Evolutionary conservation across 495 filamentous ascomycete genomes (phyloP).

Genomic region (Podospora bellae-mahoneyi): DNA sequence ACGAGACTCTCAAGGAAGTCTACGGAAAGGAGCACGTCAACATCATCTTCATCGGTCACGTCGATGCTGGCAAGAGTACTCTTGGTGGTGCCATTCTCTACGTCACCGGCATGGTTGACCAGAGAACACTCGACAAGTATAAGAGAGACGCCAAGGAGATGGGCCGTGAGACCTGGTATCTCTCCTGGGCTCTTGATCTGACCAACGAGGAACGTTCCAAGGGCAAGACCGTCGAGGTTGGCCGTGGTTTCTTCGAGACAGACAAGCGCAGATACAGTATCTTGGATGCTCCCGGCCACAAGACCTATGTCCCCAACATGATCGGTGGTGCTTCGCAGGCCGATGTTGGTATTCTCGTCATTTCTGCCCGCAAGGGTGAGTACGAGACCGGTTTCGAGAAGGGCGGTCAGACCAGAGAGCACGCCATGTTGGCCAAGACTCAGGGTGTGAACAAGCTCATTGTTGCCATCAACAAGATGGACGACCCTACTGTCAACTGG

Average conservation of each 20-base stretch:
- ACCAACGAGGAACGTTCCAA: slow-evolving; percentile 95
- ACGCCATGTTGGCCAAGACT: slow-evolving; percentile 96
- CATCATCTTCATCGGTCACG: slow-evolving; percentile 96
- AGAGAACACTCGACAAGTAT: slow-evolving; percentile 96
- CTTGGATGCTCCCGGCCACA: slow-evolving; percentile 94
- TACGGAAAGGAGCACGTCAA: slow-evolving; percentile 99
- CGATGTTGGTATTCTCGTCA: slow-evolving; percentile 92
- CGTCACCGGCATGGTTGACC: slow-evolving; percentile 96
- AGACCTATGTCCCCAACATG: slow-evolving; percentile 94
- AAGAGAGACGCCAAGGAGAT: slow-evolving; percentile 94
- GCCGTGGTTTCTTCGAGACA: slow-evolving; percentile 93
- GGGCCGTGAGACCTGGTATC: slow-evolving; percentile 95
- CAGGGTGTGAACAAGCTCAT: slow-evolving; percentile 94
- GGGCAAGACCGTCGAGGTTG: slow-evolving; percentile 98
- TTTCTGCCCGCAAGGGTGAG: slow-evolving; percentile 95
- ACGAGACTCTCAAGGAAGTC: slow-evolving; percentile 86
- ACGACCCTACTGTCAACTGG: slow-evolving; percentile 94
- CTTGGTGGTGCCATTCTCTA: slow-evolving; percentile 90
- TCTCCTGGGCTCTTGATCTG: slow-evolving; percentile 95
- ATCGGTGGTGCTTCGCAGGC: slow-evolving; percentile 93
- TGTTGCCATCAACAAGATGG: slow-evolving; percentile 97
- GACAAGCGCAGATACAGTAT: slow-evolving; percentile 86
- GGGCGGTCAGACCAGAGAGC: slow-evolving; percentile 95
- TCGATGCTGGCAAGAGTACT: slow-evolving; percentile 96
- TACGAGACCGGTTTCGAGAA: slow-evolving; percentile 99